These are phyloP conservation scores for Heterobasidion annosum DNA, from an alignment of 1,284 basidiomycete species.

Conservation along the genomic window DNA sequence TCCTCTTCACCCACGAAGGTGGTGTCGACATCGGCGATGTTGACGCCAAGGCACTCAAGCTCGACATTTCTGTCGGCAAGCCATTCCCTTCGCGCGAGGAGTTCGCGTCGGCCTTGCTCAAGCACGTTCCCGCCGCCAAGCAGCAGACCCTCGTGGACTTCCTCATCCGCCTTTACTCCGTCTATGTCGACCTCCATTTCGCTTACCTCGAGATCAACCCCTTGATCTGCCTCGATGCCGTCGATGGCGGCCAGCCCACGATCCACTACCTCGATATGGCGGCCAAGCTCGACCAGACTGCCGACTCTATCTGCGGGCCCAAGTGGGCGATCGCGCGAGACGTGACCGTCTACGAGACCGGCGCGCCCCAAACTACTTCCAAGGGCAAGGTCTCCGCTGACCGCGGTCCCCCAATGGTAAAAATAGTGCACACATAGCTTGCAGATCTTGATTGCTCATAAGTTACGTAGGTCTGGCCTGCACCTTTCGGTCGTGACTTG, in stretches of 20 bases:
- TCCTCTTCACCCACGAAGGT: slow-evolving; percentile 98
- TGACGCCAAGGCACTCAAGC: slow-evolving; percentile 92
- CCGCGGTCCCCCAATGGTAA: slow-evolving; percentile 93
- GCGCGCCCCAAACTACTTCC: slow-evolving; percentile 28
- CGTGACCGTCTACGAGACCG: slow-evolving; percentile 60
- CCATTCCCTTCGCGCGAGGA: slow-evolving; percentile 75
- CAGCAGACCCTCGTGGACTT: slow-evolving; percentile 90
- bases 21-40: slow-evolving; percentile 99
- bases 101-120: slow-evolving; percentile 71
- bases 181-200: slow-evolving; percentile 97
- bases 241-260: slow-evolving; percentile 62
- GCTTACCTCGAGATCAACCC: slow-evolving; percentile 99
- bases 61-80: slow-evolving; percentile 74
- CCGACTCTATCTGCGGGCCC: slow-evolving; percentile 95
- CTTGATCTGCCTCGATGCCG: slow-evolving; percentile 87
- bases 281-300: slow-evolving; percentile 98
- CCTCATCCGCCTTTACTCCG: slow-evolving; percentile 90
- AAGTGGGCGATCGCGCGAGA: slow-evolving; percentile 99
- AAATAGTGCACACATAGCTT: slow-evolving; percentile 11
- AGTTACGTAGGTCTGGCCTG: slow-evolving; percentile 68
- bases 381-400: slow-evolving; percentile 65
- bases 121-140: slow-evolving; percentile 72
- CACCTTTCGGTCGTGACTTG: slow-evolving; percentile 95
- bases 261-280: slow-evolving; percentile 99
- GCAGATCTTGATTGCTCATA: not conserved